phyloP scores from a whole-genome alignment of 179 eudicot species.

The Heliamphora pulchella region DNA sequence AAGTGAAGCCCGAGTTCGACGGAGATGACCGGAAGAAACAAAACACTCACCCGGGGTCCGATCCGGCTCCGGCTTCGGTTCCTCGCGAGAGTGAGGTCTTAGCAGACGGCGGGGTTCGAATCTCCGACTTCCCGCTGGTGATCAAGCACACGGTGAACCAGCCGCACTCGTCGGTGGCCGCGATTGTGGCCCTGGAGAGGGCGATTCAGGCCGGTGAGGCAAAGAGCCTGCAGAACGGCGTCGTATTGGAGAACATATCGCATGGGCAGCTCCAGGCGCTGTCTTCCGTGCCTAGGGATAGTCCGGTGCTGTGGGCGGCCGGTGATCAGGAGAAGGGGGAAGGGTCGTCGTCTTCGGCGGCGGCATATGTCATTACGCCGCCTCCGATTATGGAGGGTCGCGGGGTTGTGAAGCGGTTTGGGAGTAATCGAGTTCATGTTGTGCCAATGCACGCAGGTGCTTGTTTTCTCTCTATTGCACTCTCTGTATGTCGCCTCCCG shows the following conservation, averaged over 20 bases:
- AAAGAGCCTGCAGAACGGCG: constrained; percentile 25
- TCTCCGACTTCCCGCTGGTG: constrained; percentile 57
- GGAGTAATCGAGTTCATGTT: constrained; percentile 44
- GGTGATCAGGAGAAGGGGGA: constrained; percentile 36
- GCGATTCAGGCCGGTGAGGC: constrained; percentile 34
- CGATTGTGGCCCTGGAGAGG: constrained; percentile 48
- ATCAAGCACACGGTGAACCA: constrained; percentile 43
- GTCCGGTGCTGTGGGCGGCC: constrained; percentile 30
- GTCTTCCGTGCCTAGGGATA: constrained; percentile 59
- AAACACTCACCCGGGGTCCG: constrained; percentile 11
- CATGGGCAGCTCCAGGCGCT: constrained; percentile 83
- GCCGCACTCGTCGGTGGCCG: constrained; percentile 48
- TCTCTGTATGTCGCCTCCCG: neutral
- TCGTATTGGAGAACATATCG: constrained; percentile 65
- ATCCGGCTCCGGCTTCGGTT: constrained; percentile 16
- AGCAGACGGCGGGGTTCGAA: constrained; percentile 36
- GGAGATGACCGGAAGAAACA: constrained; percentile 15
- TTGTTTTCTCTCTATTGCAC: constrained; percentile 12
- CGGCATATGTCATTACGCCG: constrained; percentile 49
- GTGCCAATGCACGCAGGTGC: constrained; percentile 85
- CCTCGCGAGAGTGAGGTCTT: constrained; percentile 40
- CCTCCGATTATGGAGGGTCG: constrained; percentile 60
- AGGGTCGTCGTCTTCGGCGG: constrained; percentile 14
- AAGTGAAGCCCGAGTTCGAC: constrained; percentile 16
- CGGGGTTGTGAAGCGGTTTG: constrained; percentile 64